Percentiles rank a stretch among this genome's conserved stretches.
Conservation (phyloP, 2,329 filamentous ascomycete genomes). For the Atkinsonella hypoxylon region DNA sequence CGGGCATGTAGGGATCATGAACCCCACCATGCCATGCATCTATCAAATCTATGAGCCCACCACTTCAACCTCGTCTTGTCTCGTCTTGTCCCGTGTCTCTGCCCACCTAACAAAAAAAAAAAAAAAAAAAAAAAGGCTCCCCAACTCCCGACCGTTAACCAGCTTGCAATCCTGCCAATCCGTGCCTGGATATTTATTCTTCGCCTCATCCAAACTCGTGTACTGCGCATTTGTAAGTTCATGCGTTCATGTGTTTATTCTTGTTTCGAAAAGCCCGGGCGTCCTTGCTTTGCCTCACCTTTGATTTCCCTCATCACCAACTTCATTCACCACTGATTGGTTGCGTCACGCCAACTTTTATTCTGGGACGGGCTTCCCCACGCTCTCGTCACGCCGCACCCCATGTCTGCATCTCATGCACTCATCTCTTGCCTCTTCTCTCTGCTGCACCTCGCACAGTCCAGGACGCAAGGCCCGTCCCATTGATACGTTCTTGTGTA, state of each 20-base stretch:
- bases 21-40: background rate
- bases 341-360: background rate
- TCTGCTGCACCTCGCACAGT: background rate
- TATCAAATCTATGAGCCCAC: background rate
- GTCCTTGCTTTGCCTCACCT: too few species aligned
- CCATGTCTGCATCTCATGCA: background rate
- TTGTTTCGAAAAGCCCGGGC: too few species aligned
- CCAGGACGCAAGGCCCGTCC: background rate
- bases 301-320: background rate
- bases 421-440: background rate
- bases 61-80: background rate
- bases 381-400: background rate
- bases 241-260: too few species aligned
- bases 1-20: background rate
- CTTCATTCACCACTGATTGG: background rate
- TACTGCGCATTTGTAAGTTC: background rate
- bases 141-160: too few species aligned
- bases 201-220: too few species aligned
- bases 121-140: too few species aligned
- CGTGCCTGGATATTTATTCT: too few species aligned
- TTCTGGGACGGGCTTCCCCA: background rate
- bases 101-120: too few species aligned
- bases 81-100: too few species aligned
- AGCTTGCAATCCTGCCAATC: too few species aligned
- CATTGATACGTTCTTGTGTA: background rate